Base-by-base conservation (phyloP, 768 basidiomycete species). In the Cyclocybe cylindracea region DNA sequence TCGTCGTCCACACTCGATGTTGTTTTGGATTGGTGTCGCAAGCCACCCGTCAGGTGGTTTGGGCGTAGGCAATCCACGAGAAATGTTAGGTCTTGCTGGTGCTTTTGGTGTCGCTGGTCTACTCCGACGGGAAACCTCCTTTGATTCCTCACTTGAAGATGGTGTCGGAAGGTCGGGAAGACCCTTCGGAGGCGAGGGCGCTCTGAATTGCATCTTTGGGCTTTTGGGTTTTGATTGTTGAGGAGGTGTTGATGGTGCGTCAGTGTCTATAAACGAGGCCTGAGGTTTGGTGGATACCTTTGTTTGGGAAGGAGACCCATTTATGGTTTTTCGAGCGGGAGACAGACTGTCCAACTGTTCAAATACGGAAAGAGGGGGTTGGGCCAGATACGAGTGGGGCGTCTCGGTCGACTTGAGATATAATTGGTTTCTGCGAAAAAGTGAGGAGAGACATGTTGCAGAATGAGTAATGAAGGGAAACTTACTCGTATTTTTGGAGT, bases 151-250 rank as follows among this genome's bases (percentile, higher is more conserved):
- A 35, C 57, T 79, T n/a, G 77, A 78, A 2, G 86, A 85, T 3
- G 83, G 85, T 13, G 68, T 84, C 10, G 87, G 87, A 43, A 89
- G 79, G 6, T 85, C 85, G 8, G 87, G 85, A 51, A 87, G 73
- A 40, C 73, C 78, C 38, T 70, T 72, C 1, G 84, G 82, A 31
- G 87, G 85, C 1, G 87, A 82, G 7, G 85, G 86, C 0, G 84
- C 86, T 58, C 76, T 69, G 57, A 83, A 84, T 46, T 82, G 79
- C 10, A 74, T 54, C 52, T 71, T 77, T 8, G 78, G 72, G 31
- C 64, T 65, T 46, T 60, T 69, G 39, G 78, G 71, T 2, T 74
- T 75, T 14, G 67, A 57, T 33, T 55, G 58, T 19, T 48, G 52
- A 4, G 61, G 53, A 24, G 62, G 58, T 10, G 60, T 57, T 7